Base-by-base conservation (phyloP, 768 basidiomycete genomes). In the Wakefieldia striispora region DNA sequence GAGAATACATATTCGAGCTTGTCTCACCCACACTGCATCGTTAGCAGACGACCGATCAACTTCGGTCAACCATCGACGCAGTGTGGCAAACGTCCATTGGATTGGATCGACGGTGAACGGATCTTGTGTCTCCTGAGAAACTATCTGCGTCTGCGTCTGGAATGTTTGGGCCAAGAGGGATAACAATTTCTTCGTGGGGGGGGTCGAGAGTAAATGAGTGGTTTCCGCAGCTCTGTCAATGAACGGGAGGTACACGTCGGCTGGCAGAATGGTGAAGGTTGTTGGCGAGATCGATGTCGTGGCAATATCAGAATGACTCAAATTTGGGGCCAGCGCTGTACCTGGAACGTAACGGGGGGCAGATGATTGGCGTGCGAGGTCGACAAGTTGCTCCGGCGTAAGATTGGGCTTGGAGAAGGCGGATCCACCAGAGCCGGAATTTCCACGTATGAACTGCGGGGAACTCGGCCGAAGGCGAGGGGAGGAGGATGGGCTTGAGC, bases 221-320 rank as follows among this genome's bases (percentile, higher is more conserved):
- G 95, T 91, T 61, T 97, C 93, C 0, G 72, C 68, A 0, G 90
- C 79, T 17, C 93, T 83, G 55, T 95, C 86, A 54, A 95, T 77
- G 69, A 93, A 97, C 1, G 93, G 93, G 13, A 97, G 80, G 57
- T 83, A 85, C 26, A 90, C 80, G 51, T 89, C 83, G 19, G 82
- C 81, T 6, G 87, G 86, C 2, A 93, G 77, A 0, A 81, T 82
- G 0, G 86, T 88, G 62, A 91, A 91, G 2, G 81, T 81, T 2
- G 82, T 79, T 4, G 80, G 80, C 0, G 72, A 56, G 3, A 50
- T 41, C 12, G 61, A 17, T 1, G 33, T 37, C 9, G 29, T 11
- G 11, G 39, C 7, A 5, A 36, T 3, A 49, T 45, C 52, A 6
- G 19, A 38, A 41, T 13, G 45, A 43, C 23, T 50, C 26, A 20